These are phyloP conservation scores for Aspergillus kassunensis DNA, from an alignment of 495 filamentous ascomycete species.

Conservation along the genomic window DNA sequence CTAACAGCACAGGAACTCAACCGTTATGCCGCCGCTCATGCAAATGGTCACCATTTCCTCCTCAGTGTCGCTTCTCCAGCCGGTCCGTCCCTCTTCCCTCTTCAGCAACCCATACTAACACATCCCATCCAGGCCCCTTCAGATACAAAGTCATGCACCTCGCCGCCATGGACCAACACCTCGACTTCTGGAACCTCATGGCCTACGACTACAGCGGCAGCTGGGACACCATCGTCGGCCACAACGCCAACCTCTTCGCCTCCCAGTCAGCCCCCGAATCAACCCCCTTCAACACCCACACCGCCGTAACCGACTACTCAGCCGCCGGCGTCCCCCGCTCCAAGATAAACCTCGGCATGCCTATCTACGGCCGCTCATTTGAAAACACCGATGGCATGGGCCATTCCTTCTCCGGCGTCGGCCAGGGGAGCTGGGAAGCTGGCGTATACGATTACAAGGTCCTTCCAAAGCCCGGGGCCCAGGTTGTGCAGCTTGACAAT, in stretches of 20 bases:
- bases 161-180: conserved; percentile 59
- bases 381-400: conserved; percentile 68
- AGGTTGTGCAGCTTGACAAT: not conserved
- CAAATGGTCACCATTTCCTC: conserved; percentile 53
- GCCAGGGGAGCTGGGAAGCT: conserved; percentile 57
- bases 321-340: conserved; percentile 44
- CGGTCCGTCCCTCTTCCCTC: conserved; percentile 16
- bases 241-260: conserved; percentile 76
- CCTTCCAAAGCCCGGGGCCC: conserved; percentile 8
- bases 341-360: conserved; percentile 83
- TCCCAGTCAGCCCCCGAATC: conserved; percentile 46
- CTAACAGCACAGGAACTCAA: conserved; percentile 48
- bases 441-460: conserved; percentile 81
- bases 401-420: conserved; percentile 61
- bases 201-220: conserved; percentile 75
- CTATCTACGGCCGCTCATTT: conserved; percentile 84
- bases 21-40: conserved; percentile 49
- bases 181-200: conserved; percentile 79
- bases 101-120: not conserved
- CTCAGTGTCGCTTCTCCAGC: conserved; percentile 66
- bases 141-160: conserved; percentile 68
- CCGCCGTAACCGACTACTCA: conserved; percentile 58
- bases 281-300: conserved; percentile 52
- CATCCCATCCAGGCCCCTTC: conserved; percentile 27
- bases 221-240: conserved; percentile 66